phyloP scores from a whole-genome alignment of 129 eudicot genomes.

The Saposhnikovia divaricata region DNA sequence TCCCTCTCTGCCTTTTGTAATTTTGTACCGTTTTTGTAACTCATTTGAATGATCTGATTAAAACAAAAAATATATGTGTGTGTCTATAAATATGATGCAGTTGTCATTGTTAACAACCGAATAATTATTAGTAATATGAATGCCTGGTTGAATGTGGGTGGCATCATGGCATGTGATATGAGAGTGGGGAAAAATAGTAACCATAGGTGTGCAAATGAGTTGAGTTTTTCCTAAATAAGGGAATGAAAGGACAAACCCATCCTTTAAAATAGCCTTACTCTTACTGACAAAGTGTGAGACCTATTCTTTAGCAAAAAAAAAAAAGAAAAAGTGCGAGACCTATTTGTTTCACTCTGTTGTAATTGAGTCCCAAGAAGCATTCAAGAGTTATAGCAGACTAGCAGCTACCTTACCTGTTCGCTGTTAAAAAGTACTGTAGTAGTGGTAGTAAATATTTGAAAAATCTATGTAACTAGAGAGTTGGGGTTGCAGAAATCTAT shows the following conservation, averaged over 20 bases:
- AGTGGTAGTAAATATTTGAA: not conserved
- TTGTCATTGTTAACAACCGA: not conserved
- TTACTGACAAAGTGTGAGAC: constrained; percentile 6
- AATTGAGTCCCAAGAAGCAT: not conserved
- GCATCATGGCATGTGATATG: constrained; percentile 8
- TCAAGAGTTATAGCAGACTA: not conserved
- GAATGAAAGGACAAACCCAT: constrained; percentile 8
- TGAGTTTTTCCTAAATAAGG: not conserved
- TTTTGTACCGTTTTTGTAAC: no score
- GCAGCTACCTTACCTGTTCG: not conserved
- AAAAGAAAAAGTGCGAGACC: constrained; percentile 1
- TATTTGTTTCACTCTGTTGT: constrained; percentile 2
- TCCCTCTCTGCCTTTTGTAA: no score
- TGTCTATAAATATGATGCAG: not conserved
- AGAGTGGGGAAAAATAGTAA: not conserved
- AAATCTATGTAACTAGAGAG: not conserved
- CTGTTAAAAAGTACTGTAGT: not conserved
- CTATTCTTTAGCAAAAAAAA: no score
- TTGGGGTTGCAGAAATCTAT: not conserved
- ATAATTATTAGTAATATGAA: not conserved
- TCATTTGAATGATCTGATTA: no score
- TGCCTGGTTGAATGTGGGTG: constrained; percentile 6
- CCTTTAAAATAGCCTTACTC: not conserved
- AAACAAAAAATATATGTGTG: no score
- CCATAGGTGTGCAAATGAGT: not conserved